phyloP scores from a whole-genome alignment of 1,284 basidiomycete species.

The Meripilus lineatus region DNA sequence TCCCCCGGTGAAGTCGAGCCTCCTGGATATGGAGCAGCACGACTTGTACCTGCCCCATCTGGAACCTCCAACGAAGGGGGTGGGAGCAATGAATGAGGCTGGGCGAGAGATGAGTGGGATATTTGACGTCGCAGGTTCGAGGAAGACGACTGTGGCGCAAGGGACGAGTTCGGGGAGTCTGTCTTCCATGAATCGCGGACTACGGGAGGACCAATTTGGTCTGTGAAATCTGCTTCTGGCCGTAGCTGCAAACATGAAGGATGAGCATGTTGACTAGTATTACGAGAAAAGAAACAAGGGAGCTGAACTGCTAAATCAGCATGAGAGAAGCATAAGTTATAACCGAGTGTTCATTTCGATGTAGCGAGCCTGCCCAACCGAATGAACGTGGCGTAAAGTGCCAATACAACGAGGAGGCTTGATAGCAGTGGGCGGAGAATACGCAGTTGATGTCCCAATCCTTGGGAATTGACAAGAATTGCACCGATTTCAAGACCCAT shows the following conservation, averaged over 20 bases:
- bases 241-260: constrained; percentile 43
- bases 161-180: constrained; percentile 21
- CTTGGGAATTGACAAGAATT: too few species aligned
- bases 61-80: constrained; percentile 2
- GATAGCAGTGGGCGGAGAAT: too few species aligned
- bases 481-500: too few species aligned
- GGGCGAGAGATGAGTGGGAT: constrained; percentile 10
- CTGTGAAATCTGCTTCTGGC: constrained; percentile 62
- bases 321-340: too few species aligned
- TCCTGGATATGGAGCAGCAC: constrained; percentile 3
- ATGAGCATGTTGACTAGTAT: not conserved
- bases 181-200: constrained; percentile 71
- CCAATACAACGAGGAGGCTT: too few species aligned
- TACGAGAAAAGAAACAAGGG: not conserved
- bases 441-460: too few species aligned
- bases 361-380: too few species aligned
- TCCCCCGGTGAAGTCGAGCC: not conserved
- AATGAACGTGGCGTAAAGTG: too few species aligned
- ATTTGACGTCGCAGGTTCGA: constrained; percentile 13
- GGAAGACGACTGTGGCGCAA: constrained; percentile 16
- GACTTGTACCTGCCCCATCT: not conserved
- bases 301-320: constrained; percentile 1
- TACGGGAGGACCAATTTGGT: constrained; percentile 65
- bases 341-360: too few species aligned
- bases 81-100: constrained; percentile 10